phyloP scores from a whole-genome alignment of 2,329 filamentous ascomycete species.

The Huntiella decipiens region DNA sequence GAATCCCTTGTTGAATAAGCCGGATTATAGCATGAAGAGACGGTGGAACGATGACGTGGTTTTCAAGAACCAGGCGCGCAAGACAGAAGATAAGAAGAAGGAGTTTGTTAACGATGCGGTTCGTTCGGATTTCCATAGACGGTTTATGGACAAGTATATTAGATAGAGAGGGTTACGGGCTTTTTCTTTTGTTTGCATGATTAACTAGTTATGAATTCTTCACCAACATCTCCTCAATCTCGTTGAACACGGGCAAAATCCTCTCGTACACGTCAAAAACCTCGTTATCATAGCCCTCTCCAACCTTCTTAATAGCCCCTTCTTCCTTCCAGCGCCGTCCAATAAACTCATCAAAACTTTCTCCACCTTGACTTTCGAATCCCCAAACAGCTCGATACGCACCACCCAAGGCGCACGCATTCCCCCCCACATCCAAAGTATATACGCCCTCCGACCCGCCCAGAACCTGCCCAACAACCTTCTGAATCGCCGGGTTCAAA shows the following conservation, averaged over 20 bases:
- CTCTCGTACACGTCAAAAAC: conserved; percentile 61
- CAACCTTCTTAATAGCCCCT: conserved; percentile 64
- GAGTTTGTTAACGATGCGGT: conserved; percentile 96
- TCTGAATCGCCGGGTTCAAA: conserved; percentile 73
- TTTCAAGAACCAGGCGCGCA: conserved; percentile 95
- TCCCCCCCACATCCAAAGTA: conserved; percentile 82
- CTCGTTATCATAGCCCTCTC: conserved; percentile 57
- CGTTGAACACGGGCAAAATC: conserved; percentile 56
- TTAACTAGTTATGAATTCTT: not conserved
- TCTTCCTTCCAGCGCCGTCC: conserved; percentile 71
- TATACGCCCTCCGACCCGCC: conserved; percentile 82
- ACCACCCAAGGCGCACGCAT: conserved; percentile 81
- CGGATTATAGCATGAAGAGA: conserved; percentile 77
- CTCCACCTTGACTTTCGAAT: conserved; percentile 43
- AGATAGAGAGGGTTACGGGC: conserved; percentile 20
- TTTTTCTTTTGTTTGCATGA: conserved; percentile 10
- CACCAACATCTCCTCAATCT: conserved; percentile 48
- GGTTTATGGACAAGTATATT: conserved; percentile 69
- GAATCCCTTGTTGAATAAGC: conserved; percentile 78
- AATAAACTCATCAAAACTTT: conserved; percentile 80
- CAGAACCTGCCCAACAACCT: conserved; percentile 69
- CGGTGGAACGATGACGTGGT: conserved; percentile 98
- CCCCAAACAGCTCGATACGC: conserved; percentile 97
- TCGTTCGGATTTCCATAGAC: conserved; percentile 90
- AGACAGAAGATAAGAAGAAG: conserved; percentile 83